These are phyloP conservation scores for Debaryomyces castellii DNA, from an alignment of 805 yeast genomes.

Conservation along the genomic window DNA sequence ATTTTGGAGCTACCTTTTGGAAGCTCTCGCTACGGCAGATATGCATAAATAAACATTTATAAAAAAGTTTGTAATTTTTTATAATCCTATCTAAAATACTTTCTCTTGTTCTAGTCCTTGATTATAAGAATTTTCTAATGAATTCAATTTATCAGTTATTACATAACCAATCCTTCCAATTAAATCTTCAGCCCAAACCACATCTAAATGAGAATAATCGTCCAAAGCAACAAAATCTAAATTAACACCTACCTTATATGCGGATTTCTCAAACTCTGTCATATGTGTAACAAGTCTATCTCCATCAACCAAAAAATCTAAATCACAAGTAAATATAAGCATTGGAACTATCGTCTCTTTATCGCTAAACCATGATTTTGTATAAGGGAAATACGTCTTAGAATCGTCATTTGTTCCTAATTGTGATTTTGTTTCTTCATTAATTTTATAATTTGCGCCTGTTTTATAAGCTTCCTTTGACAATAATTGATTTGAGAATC, in stretches of 20 bases:
- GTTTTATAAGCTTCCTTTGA: slow-evolving; percentile 28
- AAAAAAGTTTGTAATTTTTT: background rate
- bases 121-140: background rate
- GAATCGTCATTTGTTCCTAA: slow-evolving; percentile 48
- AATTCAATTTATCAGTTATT: slow-evolving; percentile 11
- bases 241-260: slow-evolving; percentile 34
- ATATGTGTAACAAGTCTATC: slow-evolving; percentile 64
- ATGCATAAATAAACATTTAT: slow-evolving; percentile 2
- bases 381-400: slow-evolving; percentile 52
- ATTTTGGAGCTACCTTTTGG: slow-evolving; percentile 16
- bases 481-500: slow-evolving; percentile 38
- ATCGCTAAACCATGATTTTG: slow-evolving; percentile 51
- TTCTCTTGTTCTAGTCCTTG: too few relatives aligned
- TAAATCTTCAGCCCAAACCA: slow-evolving; percentile 86
- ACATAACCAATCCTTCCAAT: slow-evolving; percentile 59
- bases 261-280: slow-evolving; percentile 51
- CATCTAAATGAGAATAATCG: slow-evolving; percentile 84
- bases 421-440: slow-evolving; percentile 10
- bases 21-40: slow-evolving; percentile 19
- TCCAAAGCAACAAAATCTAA: slow-evolving; percentile 46
- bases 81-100: background rate
- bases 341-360: slow-evolving; percentile 49
- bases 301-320: slow-evolving; percentile 80
- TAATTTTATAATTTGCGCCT: slow-evolving; percentile 24
- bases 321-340: slow-evolving; percentile 66